Conservation (phyloP, 2,329 filamentous ascomycete species). For the Chrysosporium queenslandicum region DNA sequence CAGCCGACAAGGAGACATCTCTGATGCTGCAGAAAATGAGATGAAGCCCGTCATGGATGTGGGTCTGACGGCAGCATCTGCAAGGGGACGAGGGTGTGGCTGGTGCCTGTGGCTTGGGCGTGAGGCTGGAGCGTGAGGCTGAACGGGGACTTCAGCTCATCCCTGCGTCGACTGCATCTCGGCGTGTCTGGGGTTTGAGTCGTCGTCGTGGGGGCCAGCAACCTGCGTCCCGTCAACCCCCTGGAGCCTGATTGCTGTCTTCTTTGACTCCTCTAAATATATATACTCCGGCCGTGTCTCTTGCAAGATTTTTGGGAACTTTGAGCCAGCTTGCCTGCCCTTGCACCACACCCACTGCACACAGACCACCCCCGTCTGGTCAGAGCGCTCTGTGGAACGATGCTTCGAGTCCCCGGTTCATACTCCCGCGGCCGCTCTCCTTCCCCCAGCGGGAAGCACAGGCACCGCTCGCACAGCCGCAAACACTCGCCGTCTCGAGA, state of each 20-base stretch:
- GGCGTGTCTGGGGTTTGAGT: neutral
- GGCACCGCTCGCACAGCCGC: constrained; percentile 34
- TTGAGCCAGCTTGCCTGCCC: neutral
- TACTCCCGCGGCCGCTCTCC: constrained; percentile 38
- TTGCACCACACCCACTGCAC: neutral
- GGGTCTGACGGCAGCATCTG: neutral
- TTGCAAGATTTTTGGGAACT: neutral
- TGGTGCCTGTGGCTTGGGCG: neutral
- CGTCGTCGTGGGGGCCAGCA: neutral
- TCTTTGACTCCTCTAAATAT: neutral
- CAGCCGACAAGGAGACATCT: too few species aligned
- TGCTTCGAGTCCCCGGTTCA: constrained; percentile 23
- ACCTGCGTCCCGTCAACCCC: too few species aligned
- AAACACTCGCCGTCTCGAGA: constrained; percentile 26
- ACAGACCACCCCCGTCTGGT: neutral
- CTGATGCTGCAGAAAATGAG: too few species aligned
- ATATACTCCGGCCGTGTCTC: neutral
- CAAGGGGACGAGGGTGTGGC: neutral
- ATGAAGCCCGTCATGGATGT: too few species aligned
- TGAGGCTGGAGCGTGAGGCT: neutral
- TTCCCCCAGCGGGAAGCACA: constrained; percentile 33
- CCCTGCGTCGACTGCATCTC: neutral
- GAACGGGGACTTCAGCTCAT: neutral
- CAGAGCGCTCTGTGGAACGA: neutral
- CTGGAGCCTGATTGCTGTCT: neutral